These are phyloP conservation scores for Coemansia sp. DNA, from an alignment of 192 early-diverging fungal species.

Conservation along the genomic window DNA sequence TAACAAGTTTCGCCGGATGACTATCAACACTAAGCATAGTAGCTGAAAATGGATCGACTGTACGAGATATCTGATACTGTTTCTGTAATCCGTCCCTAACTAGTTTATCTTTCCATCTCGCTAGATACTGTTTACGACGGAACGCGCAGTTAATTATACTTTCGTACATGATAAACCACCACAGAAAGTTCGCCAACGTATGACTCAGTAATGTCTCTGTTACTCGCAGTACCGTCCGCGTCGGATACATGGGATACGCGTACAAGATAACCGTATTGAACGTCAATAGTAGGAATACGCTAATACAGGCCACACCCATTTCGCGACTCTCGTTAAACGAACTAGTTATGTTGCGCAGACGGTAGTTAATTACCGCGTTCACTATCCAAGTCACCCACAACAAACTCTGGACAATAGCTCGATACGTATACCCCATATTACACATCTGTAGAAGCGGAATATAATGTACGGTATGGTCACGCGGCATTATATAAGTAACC, in stretches of 20 bases:
- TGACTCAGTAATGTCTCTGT: constrained; percentile 38
- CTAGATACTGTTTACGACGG: constrained; percentile 34
- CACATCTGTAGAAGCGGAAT: constrained; percentile 41
- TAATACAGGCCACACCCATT: constrained; percentile 43
- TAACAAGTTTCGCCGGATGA: constrained; percentile 27
- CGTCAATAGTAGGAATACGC: constrained; percentile 39
- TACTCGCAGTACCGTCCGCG: constrained; percentile 12
- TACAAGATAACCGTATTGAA: constrained; percentile 53
- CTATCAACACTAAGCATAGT: constrained; percentile 40
- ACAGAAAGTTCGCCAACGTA: constrained; percentile 43
- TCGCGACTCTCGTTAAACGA: constrained; percentile 56
- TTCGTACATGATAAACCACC: constrained; percentile 59
- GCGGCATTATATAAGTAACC: constrained; percentile 38
- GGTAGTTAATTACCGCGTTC: constrained; percentile 42
- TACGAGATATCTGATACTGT: constrained; percentile 52
- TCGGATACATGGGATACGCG: constrained; percentile 44
- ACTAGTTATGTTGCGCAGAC: constrained; percentile 53
- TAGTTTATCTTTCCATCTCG: constrained; percentile 49
- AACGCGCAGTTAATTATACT: constrained; percentile 48
- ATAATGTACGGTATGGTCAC: constrained; percentile 32
- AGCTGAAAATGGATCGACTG: constrained; percentile 39
- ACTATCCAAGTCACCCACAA: constrained; percentile 50
- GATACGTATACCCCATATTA: constrained; percentile 46
- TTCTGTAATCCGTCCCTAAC: constrained; percentile 52
- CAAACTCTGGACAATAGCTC: constrained; percentile 40